These are phyloP conservation scores for Solanum chilense DNA, from an alignment of 257 asterid species.

Conservation along the genomic window DNA sequence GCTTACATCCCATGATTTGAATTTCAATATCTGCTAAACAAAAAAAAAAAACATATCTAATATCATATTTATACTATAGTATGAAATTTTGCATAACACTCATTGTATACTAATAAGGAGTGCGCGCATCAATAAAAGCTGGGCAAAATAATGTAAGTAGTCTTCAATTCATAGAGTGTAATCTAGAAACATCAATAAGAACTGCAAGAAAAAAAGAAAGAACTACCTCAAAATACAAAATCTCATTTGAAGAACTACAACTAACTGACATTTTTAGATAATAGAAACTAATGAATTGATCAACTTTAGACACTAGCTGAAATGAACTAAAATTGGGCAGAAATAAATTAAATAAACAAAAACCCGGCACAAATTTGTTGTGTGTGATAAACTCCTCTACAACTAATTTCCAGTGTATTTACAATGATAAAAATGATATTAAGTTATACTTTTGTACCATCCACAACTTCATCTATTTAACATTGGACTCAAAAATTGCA, in stretches of 20 bases:
- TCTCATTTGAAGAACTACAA: no score
- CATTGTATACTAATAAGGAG: background rate
- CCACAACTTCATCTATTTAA: background rate
- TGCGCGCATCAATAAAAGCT: no score
- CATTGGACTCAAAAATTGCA: background rate
- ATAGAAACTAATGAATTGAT: no score
- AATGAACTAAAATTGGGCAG: no score
- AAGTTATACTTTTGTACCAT: background rate
- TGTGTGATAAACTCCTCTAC: background rate
- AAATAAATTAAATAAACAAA: no score
- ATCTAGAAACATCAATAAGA: background rate
- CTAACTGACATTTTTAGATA: no score
- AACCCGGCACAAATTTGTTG: no score
- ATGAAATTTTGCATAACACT: background rate
- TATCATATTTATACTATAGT: background rate
- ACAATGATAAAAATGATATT: background rate
- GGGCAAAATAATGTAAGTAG: no score
- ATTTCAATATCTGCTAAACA: no score
- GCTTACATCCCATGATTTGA: no score
- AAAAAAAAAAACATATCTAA: no score
- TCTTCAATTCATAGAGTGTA: background rate
- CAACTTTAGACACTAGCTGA: background rate
- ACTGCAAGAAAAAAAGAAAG: background rate
- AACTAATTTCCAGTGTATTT: background rate
- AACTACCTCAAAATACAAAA: no score